Base-by-base conservation (phyloP, 2,329 filamentous ascomycete species). In the Ophiostoma sp. region DNA sequence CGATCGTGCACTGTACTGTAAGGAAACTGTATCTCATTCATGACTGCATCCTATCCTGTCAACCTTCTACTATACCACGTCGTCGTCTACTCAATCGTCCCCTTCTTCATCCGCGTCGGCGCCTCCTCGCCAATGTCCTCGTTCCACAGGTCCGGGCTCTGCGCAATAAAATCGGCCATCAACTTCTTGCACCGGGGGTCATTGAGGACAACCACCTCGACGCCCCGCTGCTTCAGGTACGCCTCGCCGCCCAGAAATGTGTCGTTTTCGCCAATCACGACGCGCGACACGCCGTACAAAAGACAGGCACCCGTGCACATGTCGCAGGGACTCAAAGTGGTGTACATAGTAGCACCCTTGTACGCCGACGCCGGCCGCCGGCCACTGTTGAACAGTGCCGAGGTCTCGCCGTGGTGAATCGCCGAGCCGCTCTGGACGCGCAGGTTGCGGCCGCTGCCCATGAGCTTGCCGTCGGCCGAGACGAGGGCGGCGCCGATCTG, bases 241-340 rank as follows among this genome's bases (percentile, higher is more conserved):
- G 89, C 87, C 81, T 95, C 92, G 19, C 91, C 92, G 39, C 92
- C 92, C 12, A 93, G 79, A 77, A 93, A 94, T 25, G 87, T 94
- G 78, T 88, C 88, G 82, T 94, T 94, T 83, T 95, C 92, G 66
- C 91, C 92, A 77, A 95, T 88, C 39, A 95, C 92, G 2, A 94
- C 91, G 28, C 92, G 87, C 64, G 87, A 85, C 73, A 95, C 87
- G 78, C 91, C 91, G 84, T 94, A 95, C 74, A 94, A 85, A 74
- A 95, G 83, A 78, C 92, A 94, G 2, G 92, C 91, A 9, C 92
- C 92, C 3, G 92, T 93, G 81, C 91, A 95, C 92, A 94, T 94
- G 79, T 93, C 91, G 80, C 92, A 95, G 0, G 92, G 92, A 2
- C 91, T 93, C 7, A 95, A 84, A 0, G 92, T 94, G 2, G 92